Evolutionary conservation across 306 rosid species (phyloP).

Genomic region (Casuarina glauca): DNA sequence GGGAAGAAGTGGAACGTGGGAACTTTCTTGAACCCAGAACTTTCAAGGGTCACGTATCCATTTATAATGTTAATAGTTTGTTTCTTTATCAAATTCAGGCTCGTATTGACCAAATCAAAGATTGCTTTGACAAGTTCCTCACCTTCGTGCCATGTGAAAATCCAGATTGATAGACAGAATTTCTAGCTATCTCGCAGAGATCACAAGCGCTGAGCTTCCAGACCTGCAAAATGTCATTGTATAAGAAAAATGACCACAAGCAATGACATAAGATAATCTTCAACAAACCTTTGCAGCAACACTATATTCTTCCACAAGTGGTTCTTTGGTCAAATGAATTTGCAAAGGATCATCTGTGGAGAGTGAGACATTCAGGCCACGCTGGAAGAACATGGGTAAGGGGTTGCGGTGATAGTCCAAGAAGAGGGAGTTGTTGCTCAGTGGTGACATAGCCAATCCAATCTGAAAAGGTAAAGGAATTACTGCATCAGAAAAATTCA

Average conservation of each 20-base stretch:
- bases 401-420: constrained; percentile 84
- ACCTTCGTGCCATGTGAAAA: constrained; percentile 82
- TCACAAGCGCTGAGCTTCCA: constrained; percentile 92
- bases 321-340: constrained; percentile 52
- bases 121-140: constrained; percentile 19
- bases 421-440: constrained; percentile 89
- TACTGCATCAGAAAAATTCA: constrained; percentile 13
- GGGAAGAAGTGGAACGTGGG: not conserved
- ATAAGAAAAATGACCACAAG: constrained; percentile 7
- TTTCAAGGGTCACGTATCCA: not conserved
- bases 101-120: not conserved
- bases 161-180: constrained; percentile 91
- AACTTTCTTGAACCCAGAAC: not conserved
- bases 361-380: constrained; percentile 83
- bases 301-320: constrained; percentile 54
- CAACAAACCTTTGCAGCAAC: constrained; percentile 46
- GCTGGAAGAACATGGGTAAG: constrained; percentile 75
- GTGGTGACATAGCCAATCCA: constrained; percentile 77
- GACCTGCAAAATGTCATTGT: constrained; percentile 47
- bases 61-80: not conserved
- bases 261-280: not conserved
- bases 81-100: not conserved
- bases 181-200: constrained; percentile 81
- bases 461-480: constrained; percentile 42
- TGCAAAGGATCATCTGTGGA: constrained; percentile 78